phyloP scores from a whole-genome alignment of 768 basidiomycete species.

The Leccinum subtestaceum region DNA sequence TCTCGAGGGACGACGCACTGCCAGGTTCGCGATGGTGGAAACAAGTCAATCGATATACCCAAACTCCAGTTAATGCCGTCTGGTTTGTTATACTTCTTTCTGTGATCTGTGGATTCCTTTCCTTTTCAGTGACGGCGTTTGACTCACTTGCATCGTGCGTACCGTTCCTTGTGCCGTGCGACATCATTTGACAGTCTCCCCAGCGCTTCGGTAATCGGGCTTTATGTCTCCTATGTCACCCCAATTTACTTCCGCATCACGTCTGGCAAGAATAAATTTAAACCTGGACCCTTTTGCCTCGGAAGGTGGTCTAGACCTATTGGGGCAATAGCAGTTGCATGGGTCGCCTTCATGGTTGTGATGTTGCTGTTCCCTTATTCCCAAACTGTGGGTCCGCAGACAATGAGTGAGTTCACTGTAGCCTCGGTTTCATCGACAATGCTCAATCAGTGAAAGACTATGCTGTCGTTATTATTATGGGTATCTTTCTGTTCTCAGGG shows the following conservation, averaged over 20 bases:
- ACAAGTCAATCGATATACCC: slow-evolving; percentile 30
- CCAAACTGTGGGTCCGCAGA: slow-evolving; percentile 19
- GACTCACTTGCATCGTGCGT: slow-evolving; percentile 35
- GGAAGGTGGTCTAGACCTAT: slow-evolving; percentile 31
- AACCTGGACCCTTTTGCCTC: slow-evolving; percentile 36
- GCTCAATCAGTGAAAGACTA: slow-evolving; percentile 14
- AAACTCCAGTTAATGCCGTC: slow-evolving; percentile 40
- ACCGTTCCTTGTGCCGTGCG: neutral
- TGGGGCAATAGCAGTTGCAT: slow-evolving; percentile 28
- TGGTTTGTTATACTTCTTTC: slow-evolving; percentile 37
- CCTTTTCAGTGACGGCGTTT: slow-evolving; percentile 34
- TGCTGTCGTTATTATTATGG: slow-evolving; percentile 29
- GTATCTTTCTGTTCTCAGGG: slow-evolving; percentile 31
- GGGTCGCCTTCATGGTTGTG: slow-evolving; percentile 35
- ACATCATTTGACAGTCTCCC: neutral
- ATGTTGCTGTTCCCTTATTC: slow-evolving; percentile 34
- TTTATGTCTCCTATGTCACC: slow-evolving; percentile 39
- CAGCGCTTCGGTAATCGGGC: slow-evolving; percentile 33
- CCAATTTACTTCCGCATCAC: slow-evolving; percentile 38
- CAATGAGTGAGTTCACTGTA: slow-evolving; percentile 33
- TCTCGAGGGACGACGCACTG: slow-evolving; percentile 38
- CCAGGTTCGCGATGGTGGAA: slow-evolving; percentile 40
- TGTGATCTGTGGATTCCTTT: slow-evolving; percentile 31
- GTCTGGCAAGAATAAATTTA: slow-evolving; percentile 30
- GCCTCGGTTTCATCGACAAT: neutral